Evolutionary conservation across 2,329 filamentous ascomycete genomes (phyloP), one percentile per base, ranked within the genome.

Genomic region (Drechmeria coniospora): DNA sequence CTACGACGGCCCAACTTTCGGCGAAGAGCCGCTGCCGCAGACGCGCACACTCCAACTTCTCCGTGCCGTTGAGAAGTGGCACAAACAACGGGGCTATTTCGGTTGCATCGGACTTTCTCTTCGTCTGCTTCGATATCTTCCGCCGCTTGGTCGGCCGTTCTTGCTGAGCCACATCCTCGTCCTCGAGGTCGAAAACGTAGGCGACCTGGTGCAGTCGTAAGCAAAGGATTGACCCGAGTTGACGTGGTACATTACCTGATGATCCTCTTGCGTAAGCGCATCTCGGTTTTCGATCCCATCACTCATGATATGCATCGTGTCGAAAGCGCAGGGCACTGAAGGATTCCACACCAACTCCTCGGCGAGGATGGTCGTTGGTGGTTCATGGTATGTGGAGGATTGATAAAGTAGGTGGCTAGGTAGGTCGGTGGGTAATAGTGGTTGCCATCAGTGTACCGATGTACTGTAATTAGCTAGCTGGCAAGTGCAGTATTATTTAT

Each of bases 1-100:
- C 67, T 38, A 81, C 68, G 21, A 60, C 53, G 3, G 56, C 51
- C 82, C 82, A 90, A 27, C 69, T 57, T 29, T 61, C 51, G 27
- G 70, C 54, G 47, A 74, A 87, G 3, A 70, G 56, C 25, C 59
- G 51, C 44, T 73, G 61, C 14, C 81, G 64, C 28, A 72, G 50
- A 6, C 47, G 46, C 14, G 66, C 58, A 29, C 57, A 61, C 18
- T 57, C 56, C 2, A 55, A 39, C 24, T 47, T 53, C 48, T 79
- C 74, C 0, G 50, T 44, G 4, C 68, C 70, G 32, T 61, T 57
- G 6, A 79, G 50, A 12, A 78, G 54, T 6, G 61, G 53, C 13
- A 62, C 56, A 32, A 72, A 77, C 3, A 41, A 35, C 2, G 51
- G 41, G 5, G 19, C 18, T 5, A 39, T 29, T 4, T 40, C 29